Evolutionary conservation across 148 eudicot species (phyloP), one percentile per base, ranked within the genome.

Genomic region (Oxyria digyna): DNA sequence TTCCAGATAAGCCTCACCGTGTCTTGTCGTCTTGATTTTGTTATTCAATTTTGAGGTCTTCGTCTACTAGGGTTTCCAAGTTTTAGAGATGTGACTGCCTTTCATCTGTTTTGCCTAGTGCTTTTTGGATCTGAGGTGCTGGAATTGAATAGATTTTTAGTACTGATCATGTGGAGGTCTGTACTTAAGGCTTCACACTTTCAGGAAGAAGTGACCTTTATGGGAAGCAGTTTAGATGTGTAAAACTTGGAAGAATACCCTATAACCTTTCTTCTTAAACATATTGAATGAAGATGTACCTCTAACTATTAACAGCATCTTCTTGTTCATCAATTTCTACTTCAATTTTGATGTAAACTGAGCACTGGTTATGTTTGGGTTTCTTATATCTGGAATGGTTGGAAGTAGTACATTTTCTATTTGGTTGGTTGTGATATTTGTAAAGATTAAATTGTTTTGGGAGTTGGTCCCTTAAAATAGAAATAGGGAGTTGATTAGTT

Each of bases 31-130:
- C 18, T 49, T 12, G 18, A 2, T 17, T 65, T 43, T 23, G 3
- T 26, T 40, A 59, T 75, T 70, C 45, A 67, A 32, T 66, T 42
- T 54, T 52, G 26, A 42, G 57, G 74, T 23, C 45, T 59, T 15
- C 38, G 6, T 59, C 65, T 0, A 27, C 38, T 59, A 59, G 27
- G 38, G 64, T 41, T 57, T 33, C 40, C n/a, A 5, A 29, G 41
- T 66, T 17, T 70, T 74, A 14, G 3, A 38, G 6, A 29, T 40
- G 20, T 10, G 17, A 35, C 31, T 70, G 17, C 63, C 23, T 12
- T 11, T 17, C 8, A 24, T 46, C 14, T 69, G 40, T 23, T 50
- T 69, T 6, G 10, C 33, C 33, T 24, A 24, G 33, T 55, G 33
- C 13, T 59, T 1, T 59, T 14, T 29, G 8, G 65, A 59, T 59